These are phyloP conservation scores for Podochytrium sp. DNA, from an alignment of 192 early-diverging fungal genomes.

Conservation along the genomic window DNA sequence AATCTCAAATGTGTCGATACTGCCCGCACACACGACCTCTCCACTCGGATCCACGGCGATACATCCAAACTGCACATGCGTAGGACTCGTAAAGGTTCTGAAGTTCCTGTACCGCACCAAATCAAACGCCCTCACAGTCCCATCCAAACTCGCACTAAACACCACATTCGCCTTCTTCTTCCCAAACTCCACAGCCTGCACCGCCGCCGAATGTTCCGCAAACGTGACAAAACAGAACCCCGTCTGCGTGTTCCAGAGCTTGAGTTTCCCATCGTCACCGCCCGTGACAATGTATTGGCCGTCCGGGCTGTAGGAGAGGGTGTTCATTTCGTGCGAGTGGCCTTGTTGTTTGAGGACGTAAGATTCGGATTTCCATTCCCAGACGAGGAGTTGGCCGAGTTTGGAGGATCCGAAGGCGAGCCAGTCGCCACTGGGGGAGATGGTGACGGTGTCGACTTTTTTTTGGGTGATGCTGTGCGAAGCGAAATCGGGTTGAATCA, in stretches of 20 bases:
- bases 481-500: no score
- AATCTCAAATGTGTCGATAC: slow-evolving; percentile 93
- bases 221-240: slow-evolving; percentile 99
- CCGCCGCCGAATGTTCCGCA: slow-evolving; percentile 82
- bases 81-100: slow-evolving; percentile 93
- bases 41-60: slow-evolving; percentile 95
- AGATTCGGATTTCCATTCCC: slow-evolving; percentile 99
- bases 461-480: slow-evolving; percentile 86
- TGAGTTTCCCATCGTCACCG: slow-evolving; percentile 96
- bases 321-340: slow-evolving; percentile 93
- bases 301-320: slow-evolving; percentile 85
- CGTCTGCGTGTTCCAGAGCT: slow-evolving; percentile 94
- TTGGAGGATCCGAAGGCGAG: slow-evolving; percentile 90
- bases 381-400: slow-evolving; percentile 95
- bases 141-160: slow-evolving; percentile 93
- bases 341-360: slow-evolving; percentile 99
- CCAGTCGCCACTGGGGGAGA: slow-evolving; percentile 96
- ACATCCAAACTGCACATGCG: slow-evolving; percentile 91
- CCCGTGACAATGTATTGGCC: slow-evolving; percentile 95
- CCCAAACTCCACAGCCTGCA: slow-evolving; percentile 87
- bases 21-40: slow-evolving; percentile 96
- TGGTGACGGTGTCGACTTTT: slow-evolving; percentile 84
- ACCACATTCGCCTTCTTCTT: slow-evolving; percentile 87
- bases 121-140: slow-evolving; percentile 98
- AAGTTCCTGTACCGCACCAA: slow-evolving; percentile 98